These are phyloP conservation scores for Pestalotiopsis sp. DNA, from an alignment of 2,329 filamentous ascomycete species.

Conservation along the genomic window DNA sequence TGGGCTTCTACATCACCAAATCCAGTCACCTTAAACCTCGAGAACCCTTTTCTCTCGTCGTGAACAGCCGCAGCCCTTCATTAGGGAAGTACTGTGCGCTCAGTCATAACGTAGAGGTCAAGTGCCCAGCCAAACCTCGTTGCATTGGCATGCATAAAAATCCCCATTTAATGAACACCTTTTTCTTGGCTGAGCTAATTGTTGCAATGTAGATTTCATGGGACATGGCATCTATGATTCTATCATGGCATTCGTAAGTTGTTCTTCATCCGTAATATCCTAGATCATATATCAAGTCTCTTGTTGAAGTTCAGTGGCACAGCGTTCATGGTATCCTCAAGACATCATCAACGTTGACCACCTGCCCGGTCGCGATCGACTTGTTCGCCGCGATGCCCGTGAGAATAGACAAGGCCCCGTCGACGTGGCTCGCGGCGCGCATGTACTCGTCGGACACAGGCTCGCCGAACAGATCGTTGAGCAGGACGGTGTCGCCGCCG, in stretches of 20 bases:
- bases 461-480: conserved; percentile 61
- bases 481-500: conserved; percentile 58
- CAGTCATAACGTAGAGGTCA: neutral
- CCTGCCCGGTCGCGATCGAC: conserved; percentile 59
- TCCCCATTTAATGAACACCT: neutral
- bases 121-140: neutral
- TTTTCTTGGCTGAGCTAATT: neutral
- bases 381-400: conserved; percentile 62
- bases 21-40: too few species aligned
- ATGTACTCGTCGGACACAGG: conserved; percentile 52
- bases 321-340: conserved; percentile 34
- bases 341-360: conserved; percentile 58
- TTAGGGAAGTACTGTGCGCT: too few species aligned
- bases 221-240: too few species aligned
- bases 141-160: neutral
- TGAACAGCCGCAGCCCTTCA: too few species aligned
- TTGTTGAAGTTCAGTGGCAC: too few species aligned
- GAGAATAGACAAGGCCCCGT: conserved; percentile 60
- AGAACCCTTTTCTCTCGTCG: too few species aligned
- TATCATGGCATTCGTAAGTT: too few species aligned
- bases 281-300: neutral
- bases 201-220: neutral
- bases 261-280: neutral
- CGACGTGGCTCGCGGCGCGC: conserved; percentile 59
- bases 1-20: too few species aligned